Evolutionary conservation across 345 rosid genomes (phyloP), one percentile per base, ranked within the genome.

Genomic region (Xanthoceras sorbifolium): DNA sequence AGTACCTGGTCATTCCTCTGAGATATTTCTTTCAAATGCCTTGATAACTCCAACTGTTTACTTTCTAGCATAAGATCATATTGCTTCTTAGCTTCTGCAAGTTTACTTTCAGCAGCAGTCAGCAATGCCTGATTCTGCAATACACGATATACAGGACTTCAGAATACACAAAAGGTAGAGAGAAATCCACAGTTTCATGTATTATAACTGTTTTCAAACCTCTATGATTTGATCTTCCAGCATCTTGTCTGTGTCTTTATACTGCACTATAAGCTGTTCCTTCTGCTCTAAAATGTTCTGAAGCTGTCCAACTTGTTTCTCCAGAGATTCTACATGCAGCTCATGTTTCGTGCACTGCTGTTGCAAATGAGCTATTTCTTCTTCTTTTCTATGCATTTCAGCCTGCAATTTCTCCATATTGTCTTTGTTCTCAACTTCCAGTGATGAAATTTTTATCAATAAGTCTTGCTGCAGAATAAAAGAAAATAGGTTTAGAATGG

Each of bases 21-120:
- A 83, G 94, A 92, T 78, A 93, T 83, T 78, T 95, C 99, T 87
- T 93, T 92, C 89, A 95, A 81, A 78, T 93, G 98, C 84, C 89
- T 86, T 52, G 97, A 92, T 55, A 93, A 79, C 79, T 93, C 99
- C 83, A 86, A 77, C 79, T 93, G 92, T 78, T 94, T 94, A 78
- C 86, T 88, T 80, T 89, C 99, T 26, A 94, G 91, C 93, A 93
- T 86, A 81, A 76, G 75, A 79, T 93, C 97, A 67, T 90, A 80
- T 59, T 93, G 93, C 78, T 82, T 89, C 84, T 85, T 87, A 36
- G 90, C 91, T 83, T 94, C 95, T 31, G 77, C 80, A 50, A 94
- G 94, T 81, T 84, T 93, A 66, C 84, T 84, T 80, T 90, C 98
- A 83, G 91, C 83, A 67, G 90, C 82, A 82, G 77, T 72, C 67